A percentile compares a stretch with the other conserved stretches of the same genome.
Conservation (phyloP, 1,284 basidiomycete genomes). For the Boletellus deceptivus region DNA sequence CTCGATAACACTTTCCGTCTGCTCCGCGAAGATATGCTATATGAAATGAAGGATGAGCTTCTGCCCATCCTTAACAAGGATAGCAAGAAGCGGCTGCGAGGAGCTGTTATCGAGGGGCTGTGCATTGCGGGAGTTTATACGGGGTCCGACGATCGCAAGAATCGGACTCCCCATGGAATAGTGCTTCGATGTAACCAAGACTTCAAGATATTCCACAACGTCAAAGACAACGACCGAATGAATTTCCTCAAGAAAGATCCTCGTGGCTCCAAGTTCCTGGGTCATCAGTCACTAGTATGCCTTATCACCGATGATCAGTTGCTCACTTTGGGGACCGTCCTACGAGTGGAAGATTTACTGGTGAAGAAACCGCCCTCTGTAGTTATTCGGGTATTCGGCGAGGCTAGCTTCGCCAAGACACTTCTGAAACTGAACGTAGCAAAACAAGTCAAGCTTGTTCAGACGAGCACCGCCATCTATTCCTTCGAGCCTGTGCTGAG, state of each 20-base stretch:
- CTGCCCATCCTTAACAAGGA: slow-evolving; percentile 43
- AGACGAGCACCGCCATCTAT: slow-evolving; percentile 59
- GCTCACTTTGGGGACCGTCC: slow-evolving; percentile 50
- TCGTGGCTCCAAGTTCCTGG: slow-evolving; percentile 38
- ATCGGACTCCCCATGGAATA: slow-evolving; percentile 48
- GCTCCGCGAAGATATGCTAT: slow-evolving; percentile 63
- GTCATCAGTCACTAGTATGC: slow-evolving; percentile 52
- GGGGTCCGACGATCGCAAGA: slow-evolving; percentile 34
- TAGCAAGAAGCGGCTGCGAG: slow-evolving; percentile 46
- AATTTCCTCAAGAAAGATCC: slow-evolving; percentile 41
- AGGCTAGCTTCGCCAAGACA: slow-evolving; percentile 36
- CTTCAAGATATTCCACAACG: slow-evolving; percentile 40
- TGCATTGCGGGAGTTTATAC: slow-evolving; percentile 37
- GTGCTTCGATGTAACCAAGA: slow-evolving; percentile 43
- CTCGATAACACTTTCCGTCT: slow-evolving; percentile 66
- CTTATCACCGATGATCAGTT: slow-evolving; percentile 48
- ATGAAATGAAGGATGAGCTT: slow-evolving; percentile 61
- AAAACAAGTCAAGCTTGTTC: slow-evolving; percentile 45
- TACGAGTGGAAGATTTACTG: slow-evolving; percentile 53
- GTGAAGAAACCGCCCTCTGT: slow-evolving; percentile 47
- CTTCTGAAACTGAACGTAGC: slow-evolving; percentile 41
- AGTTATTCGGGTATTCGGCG: slow-evolving; percentile 50
- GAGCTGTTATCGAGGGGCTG: slow-evolving; percentile 43
- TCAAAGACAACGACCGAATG: slow-evolving; percentile 34
- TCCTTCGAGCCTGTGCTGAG: slow-evolving; percentile 58